Evolutionary conservation across 768 basidiomycete species (phyloP).

Genomic region (Phaeotremella skinneri): DNA sequence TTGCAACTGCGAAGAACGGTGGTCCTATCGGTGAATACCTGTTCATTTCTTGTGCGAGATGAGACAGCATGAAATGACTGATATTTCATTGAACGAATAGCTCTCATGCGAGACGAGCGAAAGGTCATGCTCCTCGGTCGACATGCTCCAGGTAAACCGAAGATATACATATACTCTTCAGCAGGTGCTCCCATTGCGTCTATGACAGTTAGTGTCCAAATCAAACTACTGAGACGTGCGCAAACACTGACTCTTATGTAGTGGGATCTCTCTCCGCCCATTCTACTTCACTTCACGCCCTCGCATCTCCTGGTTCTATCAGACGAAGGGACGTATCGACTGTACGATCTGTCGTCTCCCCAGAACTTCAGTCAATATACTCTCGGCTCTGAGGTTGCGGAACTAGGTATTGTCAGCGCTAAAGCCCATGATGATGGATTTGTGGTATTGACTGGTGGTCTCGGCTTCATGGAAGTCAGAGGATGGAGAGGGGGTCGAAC

Average conservation of each 20-base stretch:
- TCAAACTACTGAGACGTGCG: conserved; percentile 44
- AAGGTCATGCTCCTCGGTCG: conserved; percentile 71
- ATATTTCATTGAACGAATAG: conserved; percentile 53
- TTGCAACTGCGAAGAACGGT: conserved; percentile 78
- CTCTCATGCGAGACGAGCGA: conserved; percentile 78
- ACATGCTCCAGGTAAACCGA: conserved; percentile 64
- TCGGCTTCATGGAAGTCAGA: conserved; percentile 79
- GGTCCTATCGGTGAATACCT: conserved; percentile 74
- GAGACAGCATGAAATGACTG: background rate
- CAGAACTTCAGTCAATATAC: conserved; percentile 82
- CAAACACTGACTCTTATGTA: conserved; percentile 42
- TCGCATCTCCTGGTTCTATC: conserved; percentile 70
- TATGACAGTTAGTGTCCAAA: conserved; percentile 57
- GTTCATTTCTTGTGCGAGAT: background rate
- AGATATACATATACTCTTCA: conserved; percentile 82
- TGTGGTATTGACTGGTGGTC: conserved; percentile 73
- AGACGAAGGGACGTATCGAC: conserved; percentile 85
- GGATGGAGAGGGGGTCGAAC: conserved; percentile 81
- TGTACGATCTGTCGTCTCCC: conserved; percentile 62
- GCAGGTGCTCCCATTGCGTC: conserved; percentile 64
- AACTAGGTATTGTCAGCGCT: conserved; percentile 77
- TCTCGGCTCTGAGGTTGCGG: conserved; percentile 74
- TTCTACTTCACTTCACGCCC: conserved; percentile 58
- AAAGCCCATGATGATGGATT: conserved; percentile 81
- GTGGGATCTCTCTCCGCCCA: conserved; percentile 74